Evolutionary conservation across 352 stramenopile species (phyloP).

Genomic region (Globisporangium nodosum): DNA sequence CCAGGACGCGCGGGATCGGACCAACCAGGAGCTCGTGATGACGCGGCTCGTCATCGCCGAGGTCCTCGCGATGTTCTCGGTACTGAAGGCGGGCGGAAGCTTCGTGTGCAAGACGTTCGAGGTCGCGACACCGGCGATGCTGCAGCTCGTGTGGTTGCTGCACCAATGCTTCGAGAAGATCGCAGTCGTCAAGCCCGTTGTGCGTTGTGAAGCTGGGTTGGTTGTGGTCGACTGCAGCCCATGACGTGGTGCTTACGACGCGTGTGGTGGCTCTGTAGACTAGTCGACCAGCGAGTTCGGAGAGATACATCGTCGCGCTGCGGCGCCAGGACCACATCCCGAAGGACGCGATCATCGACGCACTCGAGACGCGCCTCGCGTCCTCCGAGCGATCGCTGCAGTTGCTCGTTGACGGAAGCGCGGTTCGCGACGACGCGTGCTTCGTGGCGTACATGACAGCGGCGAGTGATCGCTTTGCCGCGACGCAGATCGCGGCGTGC

Average conservation of each 20-base stretch:
- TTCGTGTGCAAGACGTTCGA: slow-evolving; percentile 86
- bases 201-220: slow-evolving; percentile 9
- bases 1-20: slow-evolving; percentile 51
- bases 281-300: slow-evolving; percentile 72
- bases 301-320: slow-evolving; percentile 60
- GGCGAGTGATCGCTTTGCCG: slow-evolving; percentile 25
- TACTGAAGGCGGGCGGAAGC: slow-evolving; percentile 37
- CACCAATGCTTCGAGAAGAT: slow-evolving; percentile 56
- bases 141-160: slow-evolving; percentile 60
- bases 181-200: slow-evolving; percentile 64
- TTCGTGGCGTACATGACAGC: slow-evolving; percentile 43
- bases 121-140: slow-evolving; percentile 45
- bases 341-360: slow-evolving; percentile 15
- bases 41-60: slow-evolving; percentile 55
- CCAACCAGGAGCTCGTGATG: slow-evolving; percentile 68
- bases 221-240: neutral
- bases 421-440: slow-evolving; percentile 13
- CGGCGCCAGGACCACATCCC: slow-evolving; percentile 16
- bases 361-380: slow-evolving; percentile 21
- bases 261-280: slow-evolving; percentile 27
- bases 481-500: slow-evolving; percentile 34
- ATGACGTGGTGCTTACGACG: neutral
- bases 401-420: slow-evolving; percentile 17
- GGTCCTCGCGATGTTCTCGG: slow-evolving; percentile 45
- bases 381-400: neutral